Conservation (phyloP, 2,329 filamentous ascomycete genomes). For the Teratosphaeria zuluensis region DNA sequence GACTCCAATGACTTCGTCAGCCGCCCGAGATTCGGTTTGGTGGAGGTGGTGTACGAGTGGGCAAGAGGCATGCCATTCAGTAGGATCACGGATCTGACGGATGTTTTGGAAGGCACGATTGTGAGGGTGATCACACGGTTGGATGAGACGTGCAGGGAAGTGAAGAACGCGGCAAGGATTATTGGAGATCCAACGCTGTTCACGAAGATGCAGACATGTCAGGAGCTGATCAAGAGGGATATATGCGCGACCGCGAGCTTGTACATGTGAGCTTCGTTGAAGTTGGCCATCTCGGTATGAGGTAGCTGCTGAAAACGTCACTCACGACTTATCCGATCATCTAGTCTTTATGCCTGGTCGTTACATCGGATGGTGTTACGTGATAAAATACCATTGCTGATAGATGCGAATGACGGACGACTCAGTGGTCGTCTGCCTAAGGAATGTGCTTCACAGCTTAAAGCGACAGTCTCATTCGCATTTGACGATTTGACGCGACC, state of each 20-base stretch:
- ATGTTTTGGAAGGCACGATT: conserved; percentile 95
- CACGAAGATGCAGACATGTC: conserved; percentile 91
- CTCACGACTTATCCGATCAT: background rate
- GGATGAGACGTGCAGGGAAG: conserved; percentile 93
- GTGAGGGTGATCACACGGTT: conserved; percentile 87
- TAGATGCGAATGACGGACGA: too few species aligned
- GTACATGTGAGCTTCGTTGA: conserved; percentile 54
- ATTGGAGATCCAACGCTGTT: conserved; percentile 91
- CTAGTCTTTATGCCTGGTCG: background rate
- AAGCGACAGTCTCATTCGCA: too few species aligned
- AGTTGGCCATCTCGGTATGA: background rate
- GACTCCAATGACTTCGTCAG: conserved; percentile 89
- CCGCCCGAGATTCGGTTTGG: conserved; percentile 78
- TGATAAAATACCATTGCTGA: too few species aligned
- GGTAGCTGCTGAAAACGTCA: background rate
- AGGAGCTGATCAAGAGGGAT: conserved; percentile 96
- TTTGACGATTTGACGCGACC: too few species aligned
- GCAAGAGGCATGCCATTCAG: conserved; percentile 96
- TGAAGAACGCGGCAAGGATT: conserved; percentile 91
- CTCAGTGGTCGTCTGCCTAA: too few species aligned
- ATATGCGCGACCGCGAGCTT: conserved; percentile 82
- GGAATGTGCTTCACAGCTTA: too few species aligned
- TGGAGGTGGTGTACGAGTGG: conserved; percentile 99
- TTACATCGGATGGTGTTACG: background rate
- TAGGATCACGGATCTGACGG: conserved; percentile 89